Percentiles rank a stretch among this genome's conserved stretches.
phyloP scores from a whole-genome alignment of 2,329 filamentous ascomycete species.

The Colletotrichum trifolii region DNA sequence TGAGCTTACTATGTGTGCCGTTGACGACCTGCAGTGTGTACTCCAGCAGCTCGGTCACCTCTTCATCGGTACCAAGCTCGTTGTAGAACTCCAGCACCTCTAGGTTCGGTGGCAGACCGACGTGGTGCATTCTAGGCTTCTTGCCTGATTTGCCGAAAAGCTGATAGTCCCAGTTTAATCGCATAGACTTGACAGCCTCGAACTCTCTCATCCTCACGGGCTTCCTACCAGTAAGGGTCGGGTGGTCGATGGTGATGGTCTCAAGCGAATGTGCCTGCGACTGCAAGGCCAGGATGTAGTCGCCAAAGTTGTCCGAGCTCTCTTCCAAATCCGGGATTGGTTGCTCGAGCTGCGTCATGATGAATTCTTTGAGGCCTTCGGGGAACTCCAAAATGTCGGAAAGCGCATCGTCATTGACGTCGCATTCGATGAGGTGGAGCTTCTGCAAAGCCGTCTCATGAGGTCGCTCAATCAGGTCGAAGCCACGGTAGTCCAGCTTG shows the following conservation, averaged over 20 bases:
- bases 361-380: slow-evolving; percentile 56
- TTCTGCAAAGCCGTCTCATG: slow-evolving; percentile 57
- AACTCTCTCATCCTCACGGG: slow-evolving; percentile 58
- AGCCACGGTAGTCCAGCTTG: slow-evolving; percentile 58
- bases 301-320: slow-evolving; percentile 57
- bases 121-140: slow-evolving; percentile 57
- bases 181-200: slow-evolving; percentile 51
- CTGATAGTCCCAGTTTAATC: slow-evolving; percentile 60
- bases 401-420: slow-evolving; percentile 57
- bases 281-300: slow-evolving; percentile 57
- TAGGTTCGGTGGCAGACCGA: slow-evolving; percentile 58
- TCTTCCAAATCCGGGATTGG: slow-evolving; percentile 57
- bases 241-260: slow-evolving; percentile 57
- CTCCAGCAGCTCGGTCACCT: slow-evolving; percentile 57
- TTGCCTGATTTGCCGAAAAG: slow-evolving; percentile 58
- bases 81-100: slow-evolving; percentile 59
- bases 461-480: slow-evolving; percentile 59
- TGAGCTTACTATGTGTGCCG: slow-evolving; percentile 43
- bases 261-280: slow-evolving; percentile 55
- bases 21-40: slow-evolving; percentile 53
- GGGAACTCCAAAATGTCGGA: slow-evolving; percentile 55
- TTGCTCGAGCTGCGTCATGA: slow-evolving; percentile 56
- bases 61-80: slow-evolving; percentile 57
- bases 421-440: slow-evolving; percentile 60
- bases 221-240: slow-evolving; percentile 51